Percentiles rank a stretch among this genome's conserved stretches.
These are phyloP conservation scores for Vigna unguiculata DNA, from an alignment of 306 rosid species.

Conservation along the genomic window DNA sequence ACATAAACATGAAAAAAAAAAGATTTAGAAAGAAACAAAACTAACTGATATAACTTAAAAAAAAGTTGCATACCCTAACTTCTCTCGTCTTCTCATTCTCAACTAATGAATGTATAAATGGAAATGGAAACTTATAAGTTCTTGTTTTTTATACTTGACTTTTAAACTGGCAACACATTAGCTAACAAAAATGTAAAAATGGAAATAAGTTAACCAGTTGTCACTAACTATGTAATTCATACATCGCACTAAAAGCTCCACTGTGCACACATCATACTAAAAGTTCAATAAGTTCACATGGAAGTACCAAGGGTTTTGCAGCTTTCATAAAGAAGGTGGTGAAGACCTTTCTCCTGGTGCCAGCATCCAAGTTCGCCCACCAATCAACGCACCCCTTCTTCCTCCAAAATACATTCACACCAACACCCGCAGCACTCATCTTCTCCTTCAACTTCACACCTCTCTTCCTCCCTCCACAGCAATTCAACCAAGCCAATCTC, in stretches of 20 bases:
- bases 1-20: neutral
- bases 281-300: constrained; percentile 27
- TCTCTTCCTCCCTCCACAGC: constrained; percentile 65
- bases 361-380: constrained; percentile 76
- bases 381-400: constrained; percentile 90
- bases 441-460: constrained; percentile 88
- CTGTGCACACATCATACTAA: neutral
- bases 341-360: constrained; percentile 57
- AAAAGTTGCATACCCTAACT: neutral
- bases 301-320: constrained; percentile 73
- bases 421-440: constrained; percentile 53
- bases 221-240: neutral
- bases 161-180: neutral
- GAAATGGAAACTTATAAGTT: neutral
- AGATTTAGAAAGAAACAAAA: neutral
- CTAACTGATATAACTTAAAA: neutral
- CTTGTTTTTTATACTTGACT: neutral
- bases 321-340: constrained; percentile 64
- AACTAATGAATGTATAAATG: neutral
- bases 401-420: constrained; percentile 83
- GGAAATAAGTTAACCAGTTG: neutral
- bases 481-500: constrained; percentile 83
- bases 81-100: neutral
- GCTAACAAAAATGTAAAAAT: constrained; percentile 6
- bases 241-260: too few species aligned